phyloP scores from a whole-genome alignment of 163 green algal genomes.

The Coccomyxa subellipsoidea region DNA sequence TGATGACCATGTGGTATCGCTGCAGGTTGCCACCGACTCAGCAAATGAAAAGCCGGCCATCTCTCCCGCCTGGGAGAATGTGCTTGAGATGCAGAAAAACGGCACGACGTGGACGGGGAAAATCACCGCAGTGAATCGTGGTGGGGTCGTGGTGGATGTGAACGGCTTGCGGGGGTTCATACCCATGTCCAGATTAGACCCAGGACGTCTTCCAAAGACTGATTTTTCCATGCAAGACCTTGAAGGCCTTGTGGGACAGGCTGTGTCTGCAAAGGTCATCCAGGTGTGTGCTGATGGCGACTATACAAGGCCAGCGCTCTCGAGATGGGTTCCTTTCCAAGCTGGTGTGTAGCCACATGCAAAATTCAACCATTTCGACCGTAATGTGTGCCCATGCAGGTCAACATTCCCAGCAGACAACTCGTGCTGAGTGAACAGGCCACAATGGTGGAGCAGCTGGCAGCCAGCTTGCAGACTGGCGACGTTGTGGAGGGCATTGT shows the following conservation, averaged over 20 bases:
- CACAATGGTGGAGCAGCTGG: constrained; percentile 34
- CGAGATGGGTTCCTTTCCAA: too few species aligned
- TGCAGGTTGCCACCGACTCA: background rate
- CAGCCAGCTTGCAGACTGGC: constrained; percentile 20
- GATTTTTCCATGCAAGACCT: background rate
- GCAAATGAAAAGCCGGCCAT: background rate
- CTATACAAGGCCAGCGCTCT: background rate
- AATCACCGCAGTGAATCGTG: background rate
- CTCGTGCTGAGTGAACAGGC: constrained; percentile 59
- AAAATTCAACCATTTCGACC: too few species aligned
- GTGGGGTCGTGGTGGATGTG: constrained; percentile 3
- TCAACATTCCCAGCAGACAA: background rate
- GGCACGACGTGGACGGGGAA: background rate
- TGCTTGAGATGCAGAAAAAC: background rate
- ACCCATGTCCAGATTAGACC: background rate
- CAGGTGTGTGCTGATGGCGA: background rate
- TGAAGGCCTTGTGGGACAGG: background rate
- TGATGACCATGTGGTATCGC: background rate
- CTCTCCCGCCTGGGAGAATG: background rate
- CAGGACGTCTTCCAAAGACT: background rate
- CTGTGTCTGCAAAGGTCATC: constrained; percentile 3
- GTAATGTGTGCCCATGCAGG: background rate
- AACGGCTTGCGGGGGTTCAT: background rate
- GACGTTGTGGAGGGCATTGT: constrained; percentile 51
- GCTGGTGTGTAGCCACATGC: too few species aligned